Evolutionary conservation across 495 filamentous ascomycete genomes (phyloP).

Genomic region (Xylaria sp.): DNA sequence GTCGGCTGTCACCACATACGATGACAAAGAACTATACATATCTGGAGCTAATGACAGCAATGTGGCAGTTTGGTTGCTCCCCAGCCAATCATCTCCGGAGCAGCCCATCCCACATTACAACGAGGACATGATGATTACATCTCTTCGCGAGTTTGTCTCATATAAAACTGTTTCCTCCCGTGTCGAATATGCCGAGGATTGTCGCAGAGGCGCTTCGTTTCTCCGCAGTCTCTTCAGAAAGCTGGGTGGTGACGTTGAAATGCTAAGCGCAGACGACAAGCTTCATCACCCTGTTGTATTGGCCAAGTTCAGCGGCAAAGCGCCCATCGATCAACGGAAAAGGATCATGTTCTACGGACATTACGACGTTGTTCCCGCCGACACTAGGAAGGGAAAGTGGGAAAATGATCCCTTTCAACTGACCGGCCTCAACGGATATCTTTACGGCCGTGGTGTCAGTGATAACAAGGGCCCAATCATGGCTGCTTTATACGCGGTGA

Average conservation of each 20-base stretch:
- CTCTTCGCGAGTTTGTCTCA: constrained; percentile 81
- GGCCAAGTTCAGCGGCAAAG: constrained; percentile 82
- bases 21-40: constrained; percentile 77
- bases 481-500: constrained; percentile 90
- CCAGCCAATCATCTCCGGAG: constrained; percentile 57
- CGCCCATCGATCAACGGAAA: constrained; percentile 64
- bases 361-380: constrained; percentile 97
- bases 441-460: constrained; percentile 95
- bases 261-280: constrained; percentile 75
- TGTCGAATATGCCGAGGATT: constrained; percentile 83
- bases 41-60: constrained; percentile 95
- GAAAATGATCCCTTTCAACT: constrained; percentile 84
- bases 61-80: constrained; percentile 86
- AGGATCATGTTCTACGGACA: constrained; percentile 97
- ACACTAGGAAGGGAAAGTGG: constrained; percentile 80
- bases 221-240: constrained; percentile 88
- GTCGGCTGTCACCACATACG: constrained; percentile 73
- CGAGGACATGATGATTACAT: constrained; percentile 79
- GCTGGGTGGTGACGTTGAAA: constrained; percentile 85
- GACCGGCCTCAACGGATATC: constrained; percentile 84
- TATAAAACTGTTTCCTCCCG: constrained; percentile 90
- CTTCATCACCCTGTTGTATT: constrained; percentile 86
- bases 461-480: constrained; percentile 97
- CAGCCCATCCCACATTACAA: constrained; percentile 41
- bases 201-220: constrained; percentile 89